Percentiles rank a stretch among this genome's conserved stretches.
Conservation (phyloP, 257 asterid species). For the Paraleonurus japonicus region DNA sequence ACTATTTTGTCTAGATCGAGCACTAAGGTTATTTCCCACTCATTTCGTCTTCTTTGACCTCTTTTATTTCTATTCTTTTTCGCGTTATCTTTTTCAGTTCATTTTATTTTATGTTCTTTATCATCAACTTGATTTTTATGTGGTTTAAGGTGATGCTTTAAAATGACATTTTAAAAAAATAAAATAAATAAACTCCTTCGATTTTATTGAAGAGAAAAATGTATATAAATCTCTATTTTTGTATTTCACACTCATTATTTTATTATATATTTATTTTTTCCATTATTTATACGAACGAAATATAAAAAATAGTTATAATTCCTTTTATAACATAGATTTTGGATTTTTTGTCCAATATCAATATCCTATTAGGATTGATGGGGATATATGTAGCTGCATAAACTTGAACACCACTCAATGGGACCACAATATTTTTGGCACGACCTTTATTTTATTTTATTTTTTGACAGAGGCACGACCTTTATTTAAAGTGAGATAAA, state of each 20-base stretch:
- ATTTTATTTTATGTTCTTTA: neutral
- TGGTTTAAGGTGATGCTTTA: neutral
- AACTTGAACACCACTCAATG: conserved; percentile 11
- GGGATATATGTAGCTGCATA: neutral
- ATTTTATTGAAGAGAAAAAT: no score
- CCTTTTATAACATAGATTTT: neutral
- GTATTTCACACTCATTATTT: no score
- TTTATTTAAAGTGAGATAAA: neutral
- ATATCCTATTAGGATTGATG: neutral
- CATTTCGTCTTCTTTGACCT: neutral
- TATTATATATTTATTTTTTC: no score
- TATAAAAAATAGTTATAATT: no score
- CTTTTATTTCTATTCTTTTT: neutral
- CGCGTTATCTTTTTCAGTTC: neutral
- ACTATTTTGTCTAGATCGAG: neutral
- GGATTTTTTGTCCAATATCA: neutral
- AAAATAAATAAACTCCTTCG: neutral
- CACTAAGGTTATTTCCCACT: neutral
- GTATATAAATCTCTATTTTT: no score
- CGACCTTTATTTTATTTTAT: neutral
- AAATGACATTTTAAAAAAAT: neutral
- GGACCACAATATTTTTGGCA: neutral
- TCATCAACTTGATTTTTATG: neutral
- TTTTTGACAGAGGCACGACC: no score
- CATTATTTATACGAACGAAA: no score